Percentiles rank a stretch among this genome's conserved stretches.
These are phyloP conservation scores for Fusarium phyllophilum DNA, from an alignment of 2,329 filamentous ascomycete genomes.

Conservation along the genomic window DNA sequence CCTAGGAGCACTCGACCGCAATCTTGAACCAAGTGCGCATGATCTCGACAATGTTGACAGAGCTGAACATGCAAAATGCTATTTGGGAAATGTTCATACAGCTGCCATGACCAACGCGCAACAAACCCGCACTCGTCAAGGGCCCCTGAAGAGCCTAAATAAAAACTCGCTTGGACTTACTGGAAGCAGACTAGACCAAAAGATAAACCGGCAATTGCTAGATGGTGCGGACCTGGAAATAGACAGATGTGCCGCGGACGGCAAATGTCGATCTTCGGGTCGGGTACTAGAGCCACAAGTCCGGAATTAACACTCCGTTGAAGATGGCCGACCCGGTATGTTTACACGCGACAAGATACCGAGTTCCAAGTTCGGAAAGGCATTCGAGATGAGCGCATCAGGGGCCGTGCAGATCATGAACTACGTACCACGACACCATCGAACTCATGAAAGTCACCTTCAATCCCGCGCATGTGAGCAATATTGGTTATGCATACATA, in stretches of 20 bases:
- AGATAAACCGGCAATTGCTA: slow-evolving; percentile 38
- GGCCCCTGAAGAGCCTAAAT: slow-evolving; percentile 26
- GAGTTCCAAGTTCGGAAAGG: slow-evolving; percentile 13
- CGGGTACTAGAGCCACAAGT: slow-evolving; percentile 34
- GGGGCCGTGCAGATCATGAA: slow-evolving; percentile 10
- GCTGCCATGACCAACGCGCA: slow-evolving; percentile 13
- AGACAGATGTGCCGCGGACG: slow-evolving; percentile 41
- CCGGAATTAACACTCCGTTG: slow-evolving; percentile 37
- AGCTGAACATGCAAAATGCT: not conserved
- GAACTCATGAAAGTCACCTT: slow-evolving; percentile 9
- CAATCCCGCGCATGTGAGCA: slow-evolving; percentile 12
- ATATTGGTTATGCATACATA: not conserved
- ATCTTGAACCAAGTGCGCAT: not conserved
- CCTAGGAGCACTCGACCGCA: not conserved
- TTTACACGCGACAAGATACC: not conserved
- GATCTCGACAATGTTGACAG: not conserved
- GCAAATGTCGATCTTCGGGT: slow-evolving; percentile 43
- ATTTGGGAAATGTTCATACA: not conserved
- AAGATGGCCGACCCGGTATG: slow-evolving; percentile 1
- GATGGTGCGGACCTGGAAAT: slow-evolving; percentile 34
- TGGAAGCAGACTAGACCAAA: slow-evolving; percentile 16
- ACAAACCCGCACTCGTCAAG: slow-evolving; percentile 7
- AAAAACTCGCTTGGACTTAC: slow-evolving; percentile 24
- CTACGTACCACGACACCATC: not conserved
- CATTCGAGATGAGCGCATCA: slow-evolving; percentile 22